Evolutionary conservation across 805 yeast genomes (phyloP).

Genomic region (Kazachstania martiniae): DNA sequence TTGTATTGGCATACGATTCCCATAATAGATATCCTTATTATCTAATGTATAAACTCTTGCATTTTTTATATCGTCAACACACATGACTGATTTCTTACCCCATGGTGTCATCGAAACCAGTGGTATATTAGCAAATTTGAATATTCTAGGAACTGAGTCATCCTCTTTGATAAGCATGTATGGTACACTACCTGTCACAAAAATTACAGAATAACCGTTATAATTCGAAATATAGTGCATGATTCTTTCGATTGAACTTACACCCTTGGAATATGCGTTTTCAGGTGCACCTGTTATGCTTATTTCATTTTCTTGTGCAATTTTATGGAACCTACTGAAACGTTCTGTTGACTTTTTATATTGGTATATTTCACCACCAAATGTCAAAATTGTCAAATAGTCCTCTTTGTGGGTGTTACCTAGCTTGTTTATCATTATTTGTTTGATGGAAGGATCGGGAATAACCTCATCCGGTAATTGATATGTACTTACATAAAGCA

Average conservation of each 20-base stretch:
- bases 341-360: constrained; percentile 40
- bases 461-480: constrained; percentile 30
- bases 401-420: constrained; percentile 57
- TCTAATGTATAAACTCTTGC: constrained; percentile 44
- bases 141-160: constrained; percentile 52
- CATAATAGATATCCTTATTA: constrained; percentile 35
- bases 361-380: constrained; percentile 68
- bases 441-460: constrained; percentile 69
- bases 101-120: constrained; percentile 45
- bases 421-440: constrained; percentile 48
- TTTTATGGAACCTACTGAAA: constrained; percentile 16
- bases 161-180: constrained; percentile 55
- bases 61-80: constrained; percentile 57
- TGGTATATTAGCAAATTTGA: constrained; percentile 54
- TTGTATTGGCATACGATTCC: constrained; percentile 50
- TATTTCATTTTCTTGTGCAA: constrained; percentile 25
- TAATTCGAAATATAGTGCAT: constrained; percentile 47
- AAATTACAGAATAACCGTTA: constrained; percentile 47
- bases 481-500: constrained; percentile 30
- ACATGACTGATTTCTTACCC: constrained; percentile 40
- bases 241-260: constrained; percentile 54
- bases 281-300: constrained; percentile 70
- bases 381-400: constrained; percentile 58
- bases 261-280: constrained; percentile 58
- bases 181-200: constrained; percentile 68